These are phyloP conservation scores for Trichophyton schoenleinii DNA, from an alignment of 2,329 filamentous ascomycete genomes.

Conservation along the genomic window DNA sequence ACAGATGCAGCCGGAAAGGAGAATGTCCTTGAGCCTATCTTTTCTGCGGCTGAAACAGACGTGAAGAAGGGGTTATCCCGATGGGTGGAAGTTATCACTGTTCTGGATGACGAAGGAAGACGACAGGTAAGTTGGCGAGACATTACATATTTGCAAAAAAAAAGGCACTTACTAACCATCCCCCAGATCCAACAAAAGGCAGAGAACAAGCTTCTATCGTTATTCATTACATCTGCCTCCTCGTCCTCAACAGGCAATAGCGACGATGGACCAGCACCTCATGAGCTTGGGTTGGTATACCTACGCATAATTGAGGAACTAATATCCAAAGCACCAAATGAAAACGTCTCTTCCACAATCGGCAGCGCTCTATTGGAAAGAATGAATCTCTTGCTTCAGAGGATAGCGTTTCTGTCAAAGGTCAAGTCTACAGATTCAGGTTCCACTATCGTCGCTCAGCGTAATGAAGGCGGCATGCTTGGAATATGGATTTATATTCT, in stretches of 20 bases:
- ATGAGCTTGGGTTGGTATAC: conserved; percentile 26
- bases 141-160: background rate
- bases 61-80: conserved; percentile 23
- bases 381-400: conserved; percentile 29
- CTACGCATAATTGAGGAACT: conserved; percentile 30
- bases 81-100: conserved; percentile 29
- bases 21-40: conserved; percentile 29
- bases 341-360: conserved; percentile 20
- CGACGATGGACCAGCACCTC: conserved; percentile 8
- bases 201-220: conserved; percentile 28
- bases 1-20: conserved; percentile 19
- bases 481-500: conserved; percentile 32
- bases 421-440: conserved; percentile 14
- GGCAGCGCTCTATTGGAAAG: conserved; percentile 28
- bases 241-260: conserved; percentile 5
- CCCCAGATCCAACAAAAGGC: conserved; percentile 29
- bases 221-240: conserved; percentile 17
- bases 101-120: conserved; percentile 28
- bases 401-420: conserved; percentile 22
- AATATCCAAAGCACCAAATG: conserved; percentile 26
- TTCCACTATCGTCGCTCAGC: conserved; percentile 11
- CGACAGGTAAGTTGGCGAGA: conserved; percentile 19
- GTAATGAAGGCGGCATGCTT: conserved; percentile 16
- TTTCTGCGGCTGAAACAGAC: conserved; percentile 28
- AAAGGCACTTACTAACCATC: conserved; percentile 9